phyloP scores from a whole-genome alignment of 2,329 filamentous ascomycete genomes.

The Ophiostoma quercus region DNA sequence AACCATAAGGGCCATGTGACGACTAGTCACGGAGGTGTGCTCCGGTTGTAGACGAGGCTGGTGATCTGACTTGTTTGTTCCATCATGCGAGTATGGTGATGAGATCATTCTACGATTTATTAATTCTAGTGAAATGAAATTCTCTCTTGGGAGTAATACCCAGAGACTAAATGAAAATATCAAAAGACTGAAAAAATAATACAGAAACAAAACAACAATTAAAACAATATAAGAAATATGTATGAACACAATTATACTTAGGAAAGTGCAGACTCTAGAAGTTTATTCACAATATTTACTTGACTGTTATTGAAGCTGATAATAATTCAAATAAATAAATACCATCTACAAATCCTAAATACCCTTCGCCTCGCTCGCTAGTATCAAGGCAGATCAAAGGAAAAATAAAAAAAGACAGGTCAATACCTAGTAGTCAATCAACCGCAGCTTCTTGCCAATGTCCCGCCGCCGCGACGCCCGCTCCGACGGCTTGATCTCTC shows the following conservation, averaged over 20 bases:
- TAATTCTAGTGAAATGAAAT: too few relatives aligned
- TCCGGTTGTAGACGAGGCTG: neutral
- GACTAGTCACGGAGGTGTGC: neutral
- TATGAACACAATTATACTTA: too few relatives aligned
- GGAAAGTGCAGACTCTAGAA: too few relatives aligned
- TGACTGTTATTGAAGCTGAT: neutral
- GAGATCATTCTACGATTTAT: neutral
- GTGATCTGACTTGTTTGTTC: neutral
- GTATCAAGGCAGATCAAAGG: neutral
- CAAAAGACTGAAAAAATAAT: too few relatives aligned
- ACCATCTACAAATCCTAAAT: neutral
- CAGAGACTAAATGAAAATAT: too few relatives aligned
- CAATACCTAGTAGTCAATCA: slow-evolving; percentile 57
- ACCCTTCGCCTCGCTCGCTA: neutral
- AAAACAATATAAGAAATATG: too few relatives aligned
- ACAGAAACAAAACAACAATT: too few relatives aligned
- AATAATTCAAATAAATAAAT: neutral
- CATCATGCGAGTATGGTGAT: neutral
- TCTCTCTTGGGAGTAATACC: too few relatives aligned
- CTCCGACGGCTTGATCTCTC: slow-evolving; percentile 52
- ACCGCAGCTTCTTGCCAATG: slow-evolving; percentile 66
- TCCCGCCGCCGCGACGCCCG: slow-evolving; percentile 59
- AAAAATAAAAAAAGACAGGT: slow-evolving; percentile 8
- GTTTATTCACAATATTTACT: too few relatives aligned
- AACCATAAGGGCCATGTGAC: neutral